Conservation (phyloP, 805 yeast species). For the Cyberlindnera xylosilytica region DNA sequence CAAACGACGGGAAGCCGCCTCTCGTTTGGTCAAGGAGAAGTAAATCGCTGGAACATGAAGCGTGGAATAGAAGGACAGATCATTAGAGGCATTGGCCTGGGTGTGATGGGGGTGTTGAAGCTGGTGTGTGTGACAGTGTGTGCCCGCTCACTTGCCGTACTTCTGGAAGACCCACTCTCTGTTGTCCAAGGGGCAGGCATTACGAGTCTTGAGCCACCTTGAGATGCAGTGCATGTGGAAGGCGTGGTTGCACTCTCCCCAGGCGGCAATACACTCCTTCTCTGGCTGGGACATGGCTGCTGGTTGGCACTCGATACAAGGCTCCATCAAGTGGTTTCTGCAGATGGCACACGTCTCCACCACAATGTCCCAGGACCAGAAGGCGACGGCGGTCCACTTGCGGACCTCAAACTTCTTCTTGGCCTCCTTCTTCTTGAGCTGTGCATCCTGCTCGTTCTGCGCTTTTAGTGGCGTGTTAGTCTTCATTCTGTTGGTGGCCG, state of each 20-base stretch:
- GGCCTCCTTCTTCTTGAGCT: constrained; percentile 8
- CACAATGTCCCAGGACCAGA: constrained; percentile 98
- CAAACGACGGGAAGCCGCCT: too few relatives aligned
- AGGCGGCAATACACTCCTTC: constrained; percentile 88
- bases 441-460: too few relatives aligned
- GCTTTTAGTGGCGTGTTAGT: too few relatives aligned
- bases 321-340: constrained; percentile 97
- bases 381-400: constrained; percentile 99
- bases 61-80: too few relatives aligned
- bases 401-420: constrained; percentile 87
- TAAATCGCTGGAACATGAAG: neutral
- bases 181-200: constrained; percentile 95
- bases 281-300: constrained; percentile 58
- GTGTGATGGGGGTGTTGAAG: neutral
- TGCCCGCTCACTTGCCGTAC: constrained; percentile 55
- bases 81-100: too few relatives aligned
- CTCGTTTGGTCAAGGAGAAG: too few relatives aligned
- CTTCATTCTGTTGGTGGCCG: too few relatives aligned
- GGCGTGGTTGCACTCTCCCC: constrained; percentile 98
- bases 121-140: neutral
- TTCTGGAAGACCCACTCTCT: constrained; percentile 81
- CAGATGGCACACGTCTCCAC: constrained; percentile 98
- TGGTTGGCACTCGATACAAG: constrained; percentile 95
- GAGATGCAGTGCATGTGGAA: constrained; percentile 96
- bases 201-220: constrained; percentile 92